phyloP scores from a whole-genome alignment of 345 rosid genomes.

The Eucalyptus regnans region DNA sequence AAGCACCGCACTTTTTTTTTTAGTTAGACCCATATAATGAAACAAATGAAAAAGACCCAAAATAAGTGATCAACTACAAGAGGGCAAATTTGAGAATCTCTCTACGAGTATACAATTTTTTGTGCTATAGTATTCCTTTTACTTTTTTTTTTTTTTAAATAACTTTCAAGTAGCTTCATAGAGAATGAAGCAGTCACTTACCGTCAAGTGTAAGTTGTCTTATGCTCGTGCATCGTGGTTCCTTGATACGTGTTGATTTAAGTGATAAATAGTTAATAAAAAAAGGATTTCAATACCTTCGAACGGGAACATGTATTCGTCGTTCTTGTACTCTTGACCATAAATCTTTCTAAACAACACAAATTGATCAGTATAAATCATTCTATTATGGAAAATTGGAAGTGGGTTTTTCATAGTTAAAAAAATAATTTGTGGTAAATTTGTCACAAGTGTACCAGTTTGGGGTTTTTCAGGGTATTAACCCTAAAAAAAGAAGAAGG shows the following conservation, averaged over 20 bases:
- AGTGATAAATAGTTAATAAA: background rate
- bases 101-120: background rate
- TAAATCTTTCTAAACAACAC: background rate
- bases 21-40: background rate
- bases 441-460: too few species aligned
- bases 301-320: background rate
- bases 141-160: too few species aligned
- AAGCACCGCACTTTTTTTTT: conserved; percentile 23
- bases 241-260: background rate
- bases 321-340: background rate
- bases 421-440: too few species aligned
- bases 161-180: background rate
- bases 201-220: background rate
- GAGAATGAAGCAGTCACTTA: background rate
- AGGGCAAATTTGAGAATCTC: background rate
- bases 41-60: background rate
- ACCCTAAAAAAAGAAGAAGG: background rate
- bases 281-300: background rate
- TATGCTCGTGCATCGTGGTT: background rate
- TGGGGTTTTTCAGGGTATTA: too few species aligned
- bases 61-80: background rate
- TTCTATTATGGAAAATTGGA: background rate
- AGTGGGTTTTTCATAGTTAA: background rate
- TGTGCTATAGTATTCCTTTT: background rate
- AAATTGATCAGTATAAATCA: background rate